Evolutionary conservation across 441 rosid species (phyloP).

Genomic region (Metrosideros polymorpha): DNA sequence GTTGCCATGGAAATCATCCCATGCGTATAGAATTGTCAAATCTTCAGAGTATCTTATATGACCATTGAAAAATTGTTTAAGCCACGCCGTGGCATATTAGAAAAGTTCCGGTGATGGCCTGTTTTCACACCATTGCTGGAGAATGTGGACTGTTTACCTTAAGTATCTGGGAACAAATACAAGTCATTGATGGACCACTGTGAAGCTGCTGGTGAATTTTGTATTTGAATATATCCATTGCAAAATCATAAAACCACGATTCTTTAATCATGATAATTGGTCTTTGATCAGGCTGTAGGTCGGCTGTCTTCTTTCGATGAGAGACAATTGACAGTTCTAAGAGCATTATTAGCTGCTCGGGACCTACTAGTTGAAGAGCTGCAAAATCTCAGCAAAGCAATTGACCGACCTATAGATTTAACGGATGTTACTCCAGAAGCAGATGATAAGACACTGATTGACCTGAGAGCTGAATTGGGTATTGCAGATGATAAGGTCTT

Average conservation of each 20-base stretch:
- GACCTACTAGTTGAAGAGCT: constrained; percentile 56
- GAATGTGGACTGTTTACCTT: background rate
- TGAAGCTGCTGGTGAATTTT: background rate
- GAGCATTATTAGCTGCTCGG: constrained; percentile 60
- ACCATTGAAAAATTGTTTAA: background rate
- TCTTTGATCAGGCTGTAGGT: constrained; percentile 38
- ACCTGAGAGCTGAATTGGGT: constrained; percentile 23
- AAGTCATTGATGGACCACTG: background rate
- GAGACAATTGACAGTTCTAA: constrained; percentile 43
- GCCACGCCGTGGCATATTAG: background rate
- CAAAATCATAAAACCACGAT: background rate
- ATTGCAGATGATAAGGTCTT: constrained; percentile 20
- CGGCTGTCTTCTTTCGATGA: constrained; percentile 29
- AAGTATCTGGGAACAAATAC: background rate
- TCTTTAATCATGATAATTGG: constrained; percentile 1
- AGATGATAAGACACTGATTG: constrained; percentile 31
- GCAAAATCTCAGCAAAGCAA: constrained; percentile 51
- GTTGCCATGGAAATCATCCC: background rate
- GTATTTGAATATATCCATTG: background rate
- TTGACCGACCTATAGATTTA: constrained; percentile 39
- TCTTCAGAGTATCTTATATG: background rate
- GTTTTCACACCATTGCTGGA: background rate
- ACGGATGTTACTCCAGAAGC: constrained; percentile 40
- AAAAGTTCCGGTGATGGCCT: background rate
- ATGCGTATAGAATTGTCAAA: background rate